Percentiles rank a stretch among this genome's conserved stretches.
phyloP scores from a whole-genome alignment of 768 basidiomycete genomes.

The Serendipita vermifera region DNA sequence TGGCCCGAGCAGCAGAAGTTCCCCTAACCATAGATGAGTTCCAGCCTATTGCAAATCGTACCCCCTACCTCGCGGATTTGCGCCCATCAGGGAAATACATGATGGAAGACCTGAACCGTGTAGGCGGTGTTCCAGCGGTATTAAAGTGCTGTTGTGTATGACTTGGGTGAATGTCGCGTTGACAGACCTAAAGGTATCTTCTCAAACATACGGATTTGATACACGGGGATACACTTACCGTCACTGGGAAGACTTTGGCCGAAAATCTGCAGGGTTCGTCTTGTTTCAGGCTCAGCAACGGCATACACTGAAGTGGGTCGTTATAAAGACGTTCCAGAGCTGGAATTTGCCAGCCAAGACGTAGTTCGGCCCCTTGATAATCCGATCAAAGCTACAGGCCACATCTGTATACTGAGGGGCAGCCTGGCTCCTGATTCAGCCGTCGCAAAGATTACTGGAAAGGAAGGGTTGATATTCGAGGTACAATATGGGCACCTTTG shows the following conservation, averaged over 20 bases:
- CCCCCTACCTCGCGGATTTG: slow-evolving; percentile 76
- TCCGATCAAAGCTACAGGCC: slow-evolving; percentile 79
- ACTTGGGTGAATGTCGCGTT: background rate
- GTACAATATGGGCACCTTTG: slow-evolving; percentile 26
- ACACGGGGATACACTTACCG: slow-evolving; percentile 72
- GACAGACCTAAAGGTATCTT: slow-evolving; percentile 37
- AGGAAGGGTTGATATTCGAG: slow-evolving; percentile 77
- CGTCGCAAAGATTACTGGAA: slow-evolving; percentile 88
- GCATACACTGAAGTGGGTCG: too few species aligned
- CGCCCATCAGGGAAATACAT: slow-evolving; percentile 77
- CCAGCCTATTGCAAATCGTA: slow-evolving; percentile 62
- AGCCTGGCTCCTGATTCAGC: slow-evolving; percentile 77
- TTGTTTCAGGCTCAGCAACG: slow-evolving; percentile 17
- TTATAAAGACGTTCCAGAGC: slow-evolving; percentile 46
- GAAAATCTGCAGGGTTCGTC: slow-evolving; percentile 50
- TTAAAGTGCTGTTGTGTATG: slow-evolving; percentile 34
- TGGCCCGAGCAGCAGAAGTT: slow-evolving; percentile 68
- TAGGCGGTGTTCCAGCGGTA: slow-evolving; percentile 74
- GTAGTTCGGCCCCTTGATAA: slow-evolving; percentile 57
- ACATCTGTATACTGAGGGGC: slow-evolving; percentile 78
- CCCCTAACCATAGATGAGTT: slow-evolving; percentile 75
- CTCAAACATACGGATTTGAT: slow-evolving; percentile 65
- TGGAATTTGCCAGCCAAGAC: slow-evolving; percentile 60
- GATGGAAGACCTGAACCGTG: slow-evolving; percentile 81
- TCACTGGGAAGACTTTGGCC: slow-evolving; percentile 82